phyloP scores from a whole-genome alignment of 2,329 filamentous ascomycete genomes.

The Talaromyces sp. region DNA sequence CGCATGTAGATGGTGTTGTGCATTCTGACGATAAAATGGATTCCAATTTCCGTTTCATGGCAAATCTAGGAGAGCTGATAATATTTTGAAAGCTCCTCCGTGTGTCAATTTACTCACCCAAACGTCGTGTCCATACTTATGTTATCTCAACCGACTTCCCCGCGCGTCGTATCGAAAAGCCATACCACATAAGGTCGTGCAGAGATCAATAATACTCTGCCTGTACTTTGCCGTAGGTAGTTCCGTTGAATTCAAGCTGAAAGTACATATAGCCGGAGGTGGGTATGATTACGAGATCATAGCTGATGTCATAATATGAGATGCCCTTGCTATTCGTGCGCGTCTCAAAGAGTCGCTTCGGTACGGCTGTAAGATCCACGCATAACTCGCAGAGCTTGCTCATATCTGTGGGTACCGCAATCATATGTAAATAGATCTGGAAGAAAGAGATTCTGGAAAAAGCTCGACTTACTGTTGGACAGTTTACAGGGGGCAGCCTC shows the following conservation, averaged over 20 bases:
- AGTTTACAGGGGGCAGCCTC: slow-evolving; percentile 11
- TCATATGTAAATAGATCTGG: too few relatives aligned
- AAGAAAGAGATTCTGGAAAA: too few relatives aligned
- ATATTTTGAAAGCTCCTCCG: not conserved
- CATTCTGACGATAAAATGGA: not conserved
- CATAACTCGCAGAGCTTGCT: slow-evolving; percentile 20
- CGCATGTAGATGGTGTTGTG: not conserved
- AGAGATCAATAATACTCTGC: slow-evolving; percentile 19
- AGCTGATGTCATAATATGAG: slow-evolving; percentile 19
- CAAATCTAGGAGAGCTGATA: not conserved
- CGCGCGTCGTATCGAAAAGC: not conserved
- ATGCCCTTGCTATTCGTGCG: slow-evolving; percentile 20
- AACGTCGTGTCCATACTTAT: not conserved
- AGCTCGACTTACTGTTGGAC: not conserved
- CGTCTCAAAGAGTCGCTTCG: slow-evolving; percentile 21
- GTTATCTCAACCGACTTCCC: not conserved
- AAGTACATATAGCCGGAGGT: slow-evolving; percentile 26
- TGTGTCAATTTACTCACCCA: not conserved
- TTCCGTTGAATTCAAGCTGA: slow-evolving; percentile 26
- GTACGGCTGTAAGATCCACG: slow-evolving; percentile 24
- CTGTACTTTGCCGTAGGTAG: slow-evolving; percentile 25
- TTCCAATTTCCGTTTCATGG: not conserved
- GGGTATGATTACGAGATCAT: slow-evolving; percentile 22
- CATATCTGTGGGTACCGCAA: slow-evolving; percentile 13
- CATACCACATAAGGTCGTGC: not conserved